These are phyloP conservation scores for Ceratobasidium sp. DNA, from an alignment of 1,284 basidiomycete species.

Conservation along the genomic window DNA sequence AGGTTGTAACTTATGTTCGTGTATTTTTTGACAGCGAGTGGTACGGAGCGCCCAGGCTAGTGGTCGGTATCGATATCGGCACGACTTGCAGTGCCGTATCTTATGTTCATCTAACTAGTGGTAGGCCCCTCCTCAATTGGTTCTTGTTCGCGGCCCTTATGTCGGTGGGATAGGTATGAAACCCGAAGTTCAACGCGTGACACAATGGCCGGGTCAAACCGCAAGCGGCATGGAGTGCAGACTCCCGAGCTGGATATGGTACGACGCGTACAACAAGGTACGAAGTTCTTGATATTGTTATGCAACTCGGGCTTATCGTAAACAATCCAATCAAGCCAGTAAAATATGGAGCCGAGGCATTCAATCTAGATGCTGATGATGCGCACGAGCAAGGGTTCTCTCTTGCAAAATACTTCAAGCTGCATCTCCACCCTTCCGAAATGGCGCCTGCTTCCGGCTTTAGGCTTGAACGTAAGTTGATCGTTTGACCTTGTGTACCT, in stretches of 20 bases:
- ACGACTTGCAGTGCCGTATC: constrained; percentile 24
- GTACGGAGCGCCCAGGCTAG: not conserved
- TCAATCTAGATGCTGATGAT: constrained; percentile 2
- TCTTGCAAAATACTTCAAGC: constrained; percentile 18
- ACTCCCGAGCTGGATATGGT: constrained; percentile 13
- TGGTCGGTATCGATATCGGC: constrained; percentile 26
- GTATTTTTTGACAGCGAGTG: too few species aligned
- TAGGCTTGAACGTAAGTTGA: not conserved
- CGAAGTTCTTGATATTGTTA: too few species aligned
- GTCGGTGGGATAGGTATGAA: not conserved
- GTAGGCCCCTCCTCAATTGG: not conserved
- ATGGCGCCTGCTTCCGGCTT: not conserved
- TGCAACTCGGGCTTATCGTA: too few species aligned
- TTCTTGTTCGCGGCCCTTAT: too few species aligned
- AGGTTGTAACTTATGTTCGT: too few species aligned
- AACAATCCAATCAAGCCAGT: too few species aligned
- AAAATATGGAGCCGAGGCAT: constrained; percentile 21
- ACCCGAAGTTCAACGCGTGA: constrained; percentile 7
- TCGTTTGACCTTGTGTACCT: too few species aligned
- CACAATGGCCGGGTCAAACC: constrained; percentile 11
- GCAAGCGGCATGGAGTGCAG: not conserved
- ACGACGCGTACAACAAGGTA: constrained; percentile 2
- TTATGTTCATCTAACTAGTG: not conserved
- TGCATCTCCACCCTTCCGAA: constrained; percentile 5
- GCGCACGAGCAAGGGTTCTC: not conserved